A percentile compares a stretch with the other conserved stretches of the same genome.
Conservation (phyloP, 2,329 filamentous ascomycete species). For the Epicoccum sorghinum region DNA sequence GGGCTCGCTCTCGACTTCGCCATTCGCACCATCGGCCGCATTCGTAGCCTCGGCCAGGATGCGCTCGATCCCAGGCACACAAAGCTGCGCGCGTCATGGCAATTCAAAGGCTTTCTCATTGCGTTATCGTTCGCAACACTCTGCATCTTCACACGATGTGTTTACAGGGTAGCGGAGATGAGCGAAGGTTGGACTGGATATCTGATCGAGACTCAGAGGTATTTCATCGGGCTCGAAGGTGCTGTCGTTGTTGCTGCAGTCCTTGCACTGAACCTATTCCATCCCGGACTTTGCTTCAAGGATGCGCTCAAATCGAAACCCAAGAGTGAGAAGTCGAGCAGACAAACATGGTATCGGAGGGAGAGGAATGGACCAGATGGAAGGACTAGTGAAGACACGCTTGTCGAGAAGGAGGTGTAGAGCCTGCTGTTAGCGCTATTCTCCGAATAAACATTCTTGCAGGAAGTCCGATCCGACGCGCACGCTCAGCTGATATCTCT, state of each 20-base stretch:
- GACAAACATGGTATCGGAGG: constrained; percentile 27
- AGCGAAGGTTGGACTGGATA: constrained; percentile 66
- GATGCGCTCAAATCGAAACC: constrained; percentile 30
- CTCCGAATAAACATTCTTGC: too few species aligned
- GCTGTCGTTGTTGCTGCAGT: constrained; percentile 42
- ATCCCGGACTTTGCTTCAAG: constrained; percentile 47
- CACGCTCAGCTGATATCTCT: too few species aligned
- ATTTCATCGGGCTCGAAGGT: constrained; percentile 49
- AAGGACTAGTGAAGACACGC: constrained; percentile 16
- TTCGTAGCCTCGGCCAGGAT: constrained; percentile 26
- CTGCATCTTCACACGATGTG: constrained; percentile 67
- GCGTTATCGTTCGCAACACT: constrained; percentile 65
- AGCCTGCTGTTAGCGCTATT: too few species aligned
- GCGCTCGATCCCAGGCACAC: constrained; percentile 36
- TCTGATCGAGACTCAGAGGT: constrained; percentile 56
- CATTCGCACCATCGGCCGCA: constrained; percentile 33
- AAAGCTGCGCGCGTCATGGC: constrained; percentile 38
- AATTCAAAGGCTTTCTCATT: constrained; percentile 62
- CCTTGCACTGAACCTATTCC: constrained; percentile 44
- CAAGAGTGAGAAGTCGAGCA: constrained; percentile 5
- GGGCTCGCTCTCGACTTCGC: constrained; percentile 51
- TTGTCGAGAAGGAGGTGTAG: too few species aligned
- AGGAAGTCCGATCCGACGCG: too few species aligned
- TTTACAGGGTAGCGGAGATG: constrained; percentile 71
- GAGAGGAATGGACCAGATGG: constrained; percentile 13